phyloP scores from a whole-genome alignment of 73 alveolate genomes.

The Urostyla sp. region DNA sequence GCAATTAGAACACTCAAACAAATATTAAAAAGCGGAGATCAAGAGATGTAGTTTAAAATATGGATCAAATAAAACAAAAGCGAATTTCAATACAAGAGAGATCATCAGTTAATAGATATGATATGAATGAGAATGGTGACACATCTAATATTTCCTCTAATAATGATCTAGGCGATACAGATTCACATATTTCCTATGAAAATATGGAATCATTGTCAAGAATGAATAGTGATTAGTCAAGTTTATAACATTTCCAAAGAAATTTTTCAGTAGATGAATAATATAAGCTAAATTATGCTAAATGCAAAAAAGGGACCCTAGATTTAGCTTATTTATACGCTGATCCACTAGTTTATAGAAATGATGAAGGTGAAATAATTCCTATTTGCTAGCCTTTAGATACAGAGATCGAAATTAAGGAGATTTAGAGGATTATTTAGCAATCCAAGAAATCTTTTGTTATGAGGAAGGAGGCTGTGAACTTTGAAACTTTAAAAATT shows the following conservation, averaged over 20 bases:
- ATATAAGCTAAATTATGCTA: neutral
- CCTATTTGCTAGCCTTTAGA: slow-evolving; percentile 61
- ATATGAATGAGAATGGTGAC: too few species aligned
- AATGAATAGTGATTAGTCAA: neutral
- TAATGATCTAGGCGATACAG: neutral
- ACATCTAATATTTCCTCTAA: neutral
- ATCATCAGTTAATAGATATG: too few species aligned
- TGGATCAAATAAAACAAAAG: neutral
- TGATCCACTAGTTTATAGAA: slow-evolving; percentile 66
- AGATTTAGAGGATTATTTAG: slow-evolving; percentile 35
- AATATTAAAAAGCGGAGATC: too few species aligned
- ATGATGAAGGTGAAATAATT: slow-evolving; percentile 21
- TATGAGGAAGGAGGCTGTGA: slow-evolving; percentile 70
- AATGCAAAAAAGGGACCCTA: slow-evolving; percentile 19
- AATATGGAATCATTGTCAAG: neutral
- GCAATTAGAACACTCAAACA: too few species aligned
- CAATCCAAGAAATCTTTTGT: slow-evolving; percentile 38
- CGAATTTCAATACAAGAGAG: neutral
- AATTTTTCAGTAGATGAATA: too few species aligned
- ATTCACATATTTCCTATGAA: neutral
- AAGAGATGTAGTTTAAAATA: too few species aligned
- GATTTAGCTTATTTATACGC: slow-evolving; percentile 73
- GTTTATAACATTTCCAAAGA: too few species aligned
- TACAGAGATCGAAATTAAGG: slow-evolving; percentile 50
- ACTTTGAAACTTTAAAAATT: slow-evolving; percentile 52